A percentile compares a stretch with the other conserved stretches of the same genome.
These are phyloP conservation scores for Pisolithus orientalis DNA, from an alignment of 768 basidiomycete species.

Conservation along the genomic window DNA sequence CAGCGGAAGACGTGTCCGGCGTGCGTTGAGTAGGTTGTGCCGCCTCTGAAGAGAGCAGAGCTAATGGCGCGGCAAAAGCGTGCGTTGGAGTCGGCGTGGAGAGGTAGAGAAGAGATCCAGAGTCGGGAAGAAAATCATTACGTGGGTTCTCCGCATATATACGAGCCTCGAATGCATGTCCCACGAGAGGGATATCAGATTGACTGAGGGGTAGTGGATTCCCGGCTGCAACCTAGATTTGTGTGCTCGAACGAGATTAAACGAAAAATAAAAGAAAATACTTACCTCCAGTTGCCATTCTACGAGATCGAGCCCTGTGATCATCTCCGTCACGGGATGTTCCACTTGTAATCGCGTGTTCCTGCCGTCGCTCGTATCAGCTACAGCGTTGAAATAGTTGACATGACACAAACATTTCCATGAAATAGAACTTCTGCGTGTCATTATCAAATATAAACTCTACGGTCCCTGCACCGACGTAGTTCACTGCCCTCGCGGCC, in stretches of 20 bases:
- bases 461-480: slow-evolving; percentile 90
- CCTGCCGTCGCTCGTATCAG: slow-evolving; percentile 34
- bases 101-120: slow-evolving; percentile 73
- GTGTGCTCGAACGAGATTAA: not conserved
- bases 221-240: slow-evolving; percentile 70
- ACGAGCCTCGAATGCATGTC: slow-evolving; percentile 91
- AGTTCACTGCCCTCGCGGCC: slow-evolving; percentile 88
- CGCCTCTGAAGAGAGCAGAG: slow-evolving; percentile 23
- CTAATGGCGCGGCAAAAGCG: slow-evolving; percentile 48
- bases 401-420: slow-evolving; percentile 72
- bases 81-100: slow-evolving; percentile 74
- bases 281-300: slow-evolving; percentile 88
- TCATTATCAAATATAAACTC: slow-evolving; percentile 97
- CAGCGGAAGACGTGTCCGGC: slow-evolving; percentile 12
- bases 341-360: slow-evolving; percentile 84
- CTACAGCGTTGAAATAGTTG: not conserved
- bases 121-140: slow-evolving; percentile 90
- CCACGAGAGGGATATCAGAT: slow-evolving; percentile 74
- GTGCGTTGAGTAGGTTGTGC: slow-evolving; percentile 16
- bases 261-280: not conserved
- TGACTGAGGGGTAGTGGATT: slow-evolving; percentile 79
- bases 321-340: slow-evolving; percentile 93
- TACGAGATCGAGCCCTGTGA: slow-evolving; percentile 89
- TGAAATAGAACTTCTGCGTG: slow-evolving; percentile 82
- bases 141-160: slow-evolving; percentile 95